A percentile compares a stretch with the other conserved stretches of the same genome.
phyloP scores from a whole-genome alignment of 192 early-diverging fungal genomes.

The Backusella liffmaniae region DNA sequence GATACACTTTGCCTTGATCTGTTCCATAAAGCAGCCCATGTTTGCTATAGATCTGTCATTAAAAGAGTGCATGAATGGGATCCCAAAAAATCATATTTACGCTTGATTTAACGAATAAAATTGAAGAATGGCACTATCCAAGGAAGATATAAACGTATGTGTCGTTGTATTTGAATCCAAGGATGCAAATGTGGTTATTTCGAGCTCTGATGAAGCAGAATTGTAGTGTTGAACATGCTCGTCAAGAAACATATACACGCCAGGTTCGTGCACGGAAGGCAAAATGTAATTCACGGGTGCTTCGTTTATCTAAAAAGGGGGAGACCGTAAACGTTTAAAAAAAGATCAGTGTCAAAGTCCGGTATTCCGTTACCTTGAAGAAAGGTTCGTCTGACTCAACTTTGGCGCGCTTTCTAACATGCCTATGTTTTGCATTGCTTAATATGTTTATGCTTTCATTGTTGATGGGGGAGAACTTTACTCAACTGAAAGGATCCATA shows the following conservation, averaged over 20 bases:
- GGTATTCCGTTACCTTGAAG: background rate
- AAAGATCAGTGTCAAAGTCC: too few species aligned
- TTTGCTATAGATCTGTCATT: background rate
- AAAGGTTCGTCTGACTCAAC: background rate
- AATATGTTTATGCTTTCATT: background rate
- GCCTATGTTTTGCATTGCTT: background rate
- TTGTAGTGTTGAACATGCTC: background rate
- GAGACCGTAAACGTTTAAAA: too few species aligned
- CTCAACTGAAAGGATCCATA: background rate
- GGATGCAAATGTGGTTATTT: background rate
- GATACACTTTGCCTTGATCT: background rate
- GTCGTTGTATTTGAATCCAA: background rate
- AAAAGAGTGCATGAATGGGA: background rate
- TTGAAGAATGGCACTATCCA: background rate
- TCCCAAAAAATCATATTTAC: background rate
- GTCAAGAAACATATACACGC: background rate
- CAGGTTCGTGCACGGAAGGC: background rate
- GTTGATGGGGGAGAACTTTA: background rate
- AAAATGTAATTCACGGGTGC: background rate
- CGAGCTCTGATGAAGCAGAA: background rate
- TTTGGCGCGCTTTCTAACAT: background rate
- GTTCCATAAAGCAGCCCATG: conserved; percentile 8
- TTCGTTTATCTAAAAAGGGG: background rate
- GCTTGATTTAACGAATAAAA: background rate
- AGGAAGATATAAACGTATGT: background rate